A percentile compares a stretch with the other conserved stretches of the same genome.
Evolutionary conservation across 2,329 filamentous ascomycete genomes (phyloP).

Genomic region (Fusarium xylarioides): DNA sequence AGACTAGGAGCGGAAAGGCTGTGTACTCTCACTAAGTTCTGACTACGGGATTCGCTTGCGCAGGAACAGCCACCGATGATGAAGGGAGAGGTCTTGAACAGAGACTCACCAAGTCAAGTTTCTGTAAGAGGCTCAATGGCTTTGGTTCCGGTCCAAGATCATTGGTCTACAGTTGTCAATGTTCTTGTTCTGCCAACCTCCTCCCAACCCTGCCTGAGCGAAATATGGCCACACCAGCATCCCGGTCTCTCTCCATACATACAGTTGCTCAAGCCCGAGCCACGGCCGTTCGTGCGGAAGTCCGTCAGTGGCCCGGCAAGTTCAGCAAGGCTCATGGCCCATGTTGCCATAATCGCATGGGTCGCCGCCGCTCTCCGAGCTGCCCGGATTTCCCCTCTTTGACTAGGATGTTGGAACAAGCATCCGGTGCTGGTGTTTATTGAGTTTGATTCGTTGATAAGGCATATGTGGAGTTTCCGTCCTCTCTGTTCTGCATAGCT

Average conservation of each 20-base stretch:
- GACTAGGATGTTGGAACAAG: constrained; percentile 33
- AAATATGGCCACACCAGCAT: constrained; percentile 36
- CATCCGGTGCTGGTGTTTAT: constrained; percentile 26
- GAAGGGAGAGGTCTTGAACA: constrained; percentile 5
- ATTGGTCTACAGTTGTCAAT: constrained; percentile 26
- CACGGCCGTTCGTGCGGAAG: constrained; percentile 41
- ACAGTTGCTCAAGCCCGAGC: constrained; percentile 35
- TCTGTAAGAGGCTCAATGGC: not conserved
- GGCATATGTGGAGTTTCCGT: constrained; percentile 3
- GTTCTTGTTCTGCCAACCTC: constrained; percentile 36
- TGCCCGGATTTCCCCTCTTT: constrained; percentile 32
- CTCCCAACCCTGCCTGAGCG: constrained; percentile 21
- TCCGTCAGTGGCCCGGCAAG: constrained; percentile 24
- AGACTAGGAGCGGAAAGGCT: constrained; percentile 30
- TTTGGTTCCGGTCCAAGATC: not conserved
- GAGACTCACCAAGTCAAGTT: not conserved
- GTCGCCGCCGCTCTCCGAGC: constrained; percentile 32
- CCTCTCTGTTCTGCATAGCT: constrained; percentile 4
- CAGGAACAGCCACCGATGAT: constrained; percentile 27
- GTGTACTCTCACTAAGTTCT: constrained; percentile 30
- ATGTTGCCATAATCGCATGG: constrained; percentile 22
- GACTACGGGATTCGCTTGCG: constrained; percentile 34
- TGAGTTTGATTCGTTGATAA: constrained; percentile 16
- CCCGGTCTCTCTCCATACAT: constrained; percentile 26
- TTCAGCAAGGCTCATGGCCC: constrained; percentile 4